Evolutionary conservation across 1,284 basidiomycete genomes (phyloP).

Genomic region (Ceratobasidium sp.): DNA sequence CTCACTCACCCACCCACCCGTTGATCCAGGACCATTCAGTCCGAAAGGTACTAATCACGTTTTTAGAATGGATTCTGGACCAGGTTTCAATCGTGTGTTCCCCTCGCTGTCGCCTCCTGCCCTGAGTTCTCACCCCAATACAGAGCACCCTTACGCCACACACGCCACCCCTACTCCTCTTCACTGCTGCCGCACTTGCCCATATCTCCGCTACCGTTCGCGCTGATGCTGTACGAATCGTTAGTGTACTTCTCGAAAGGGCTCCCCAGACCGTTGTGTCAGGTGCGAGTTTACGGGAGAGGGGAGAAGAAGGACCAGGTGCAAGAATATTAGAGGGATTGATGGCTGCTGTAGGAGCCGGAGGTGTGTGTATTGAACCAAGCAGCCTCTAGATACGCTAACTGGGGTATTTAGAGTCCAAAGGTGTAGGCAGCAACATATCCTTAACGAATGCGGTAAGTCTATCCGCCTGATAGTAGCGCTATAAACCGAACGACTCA

Average conservation of each 20-base stretch:
- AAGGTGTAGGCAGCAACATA: neutral
- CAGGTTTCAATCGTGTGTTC: conserved; percentile 66
- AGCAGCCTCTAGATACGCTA: neutral
- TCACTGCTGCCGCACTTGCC: conserved; percentile 89
- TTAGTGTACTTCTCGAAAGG: conserved; percentile 80
- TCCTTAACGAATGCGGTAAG: conserved; percentile 21
- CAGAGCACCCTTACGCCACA: conserved; percentile 77
- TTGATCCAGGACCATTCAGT: conserved; percentile 61
- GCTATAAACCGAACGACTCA: neutral
- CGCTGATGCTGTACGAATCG: conserved; percentile 85
- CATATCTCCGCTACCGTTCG: conserved; percentile 95
- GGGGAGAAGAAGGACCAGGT: conserved; percentile 45
- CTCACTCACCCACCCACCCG: conserved; percentile 25
- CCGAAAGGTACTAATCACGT: conserved; percentile 56
- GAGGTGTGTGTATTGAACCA: conserved; percentile 4
- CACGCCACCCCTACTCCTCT: conserved; percentile 78
- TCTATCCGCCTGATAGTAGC: neutral
- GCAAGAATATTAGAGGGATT: conserved; percentile 33
- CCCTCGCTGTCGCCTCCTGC: neutral
- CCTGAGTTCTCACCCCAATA: neutral
- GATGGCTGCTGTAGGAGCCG: conserved; percentile 23
- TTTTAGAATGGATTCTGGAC: conserved; percentile 76
- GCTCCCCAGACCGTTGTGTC: conserved; percentile 73
- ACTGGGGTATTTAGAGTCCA: conserved; percentile 6
- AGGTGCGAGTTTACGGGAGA: conserved; percentile 43